Percentiles rank a stretch among this genome's conserved stretches.
Conservation (phyloP, 2,329 filamentous ascomycete genomes). For the Allantophomopsis cytisporea region DNA sequence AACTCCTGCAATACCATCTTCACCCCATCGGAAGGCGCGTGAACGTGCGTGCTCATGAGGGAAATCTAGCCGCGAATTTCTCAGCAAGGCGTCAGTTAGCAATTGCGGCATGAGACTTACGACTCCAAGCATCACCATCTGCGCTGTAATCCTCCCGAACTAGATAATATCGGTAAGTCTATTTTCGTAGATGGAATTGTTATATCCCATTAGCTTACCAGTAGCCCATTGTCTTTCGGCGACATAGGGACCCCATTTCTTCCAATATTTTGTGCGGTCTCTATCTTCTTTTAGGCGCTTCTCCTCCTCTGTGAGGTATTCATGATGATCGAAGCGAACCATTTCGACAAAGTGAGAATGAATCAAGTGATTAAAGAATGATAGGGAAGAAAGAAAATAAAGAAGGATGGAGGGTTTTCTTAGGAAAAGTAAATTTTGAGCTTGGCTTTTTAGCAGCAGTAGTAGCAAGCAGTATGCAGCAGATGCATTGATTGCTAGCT, state of each 20-base stretch:
- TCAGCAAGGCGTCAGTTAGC: conserved; percentile 12
- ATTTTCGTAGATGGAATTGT: neutral
- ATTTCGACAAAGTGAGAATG: conserved; percentile 29
- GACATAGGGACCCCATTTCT: conserved; percentile 93
- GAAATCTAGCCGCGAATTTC: conserved; percentile 50
- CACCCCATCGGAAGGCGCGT: conserved; percentile 86
- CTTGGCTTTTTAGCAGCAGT: too few relatives aligned
- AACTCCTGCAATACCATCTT: conserved; percentile 92
- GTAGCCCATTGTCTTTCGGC: conserved; percentile 94
- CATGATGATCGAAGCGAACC: conserved; percentile 81
- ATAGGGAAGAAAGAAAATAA: too few relatives aligned
- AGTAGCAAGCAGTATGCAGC: too few relatives aligned
- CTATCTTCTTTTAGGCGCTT: conserved; percentile 77
- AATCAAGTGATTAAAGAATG: too few relatives aligned
- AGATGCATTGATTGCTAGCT: too few relatives aligned
- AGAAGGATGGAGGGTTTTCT: too few relatives aligned
- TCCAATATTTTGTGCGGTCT: conserved; percentile 83
- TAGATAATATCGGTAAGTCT: conserved; percentile 19
- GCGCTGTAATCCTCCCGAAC: conserved; percentile 85
- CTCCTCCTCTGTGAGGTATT: conserved; percentile 83
- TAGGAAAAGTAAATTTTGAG: too few relatives aligned
- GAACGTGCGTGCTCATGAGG: conserved; percentile 84
- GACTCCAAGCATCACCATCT: conserved; percentile 90
- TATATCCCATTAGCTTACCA: conserved; percentile 31
- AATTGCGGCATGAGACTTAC: conserved; percentile 36